Base-by-base conservation (phyloP, 2,329 filamentous ascomycete species). In the Tolypocladium paradoxum region DNA sequence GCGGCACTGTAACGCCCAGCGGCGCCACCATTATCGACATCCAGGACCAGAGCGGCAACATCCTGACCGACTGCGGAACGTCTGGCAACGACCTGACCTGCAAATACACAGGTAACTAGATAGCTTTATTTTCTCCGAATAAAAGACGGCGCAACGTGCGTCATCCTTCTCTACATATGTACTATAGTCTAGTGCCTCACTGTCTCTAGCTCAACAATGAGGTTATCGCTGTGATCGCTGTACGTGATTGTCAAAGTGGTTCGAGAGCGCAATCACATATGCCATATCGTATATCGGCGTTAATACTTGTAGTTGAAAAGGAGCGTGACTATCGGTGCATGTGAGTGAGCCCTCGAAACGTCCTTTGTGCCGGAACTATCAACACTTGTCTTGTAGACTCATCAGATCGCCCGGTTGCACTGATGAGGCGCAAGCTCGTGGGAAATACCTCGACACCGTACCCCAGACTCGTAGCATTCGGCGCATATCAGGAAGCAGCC, bases 1-100 rank as follows among this genome's bases (percentile, higher is more conserved):
- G 6, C 7, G 47, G 47, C 20, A 49, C 22, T 4, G 33, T 49
- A 50, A 56, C 52, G 43, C 56, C 61, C 7, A 50, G 40, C n/a
- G 57, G 56, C 11, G 45, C 54, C 7, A 55, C 53, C 29, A 54
- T 62, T 24, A 55, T 61, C 14, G 57, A 61, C 45, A 62, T 62
- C 43, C 16, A 53, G 20, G 49, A 48, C 33, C 40, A 50, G 38
- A 27, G 16, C 14, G 24, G 40, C 7, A 37, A 50, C n/a, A 33
- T 55, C 45, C 52, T 60, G 20, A 57, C 58, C 18, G 20, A 47
- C 31, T 48, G 50, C 38, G 37, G 35, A 7, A 52, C 57, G 27
- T 55, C 46, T 31, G 57, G 57, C 50, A 49, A 48, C 47, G 35
- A 49, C 14, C 43, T 54, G n/a, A 49, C 46, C 16, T 52, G 49